These are phyloP conservation scores for Candida berthetii DNA, from an alignment of 805 yeast genomes.

Conservation along the genomic window DNA sequence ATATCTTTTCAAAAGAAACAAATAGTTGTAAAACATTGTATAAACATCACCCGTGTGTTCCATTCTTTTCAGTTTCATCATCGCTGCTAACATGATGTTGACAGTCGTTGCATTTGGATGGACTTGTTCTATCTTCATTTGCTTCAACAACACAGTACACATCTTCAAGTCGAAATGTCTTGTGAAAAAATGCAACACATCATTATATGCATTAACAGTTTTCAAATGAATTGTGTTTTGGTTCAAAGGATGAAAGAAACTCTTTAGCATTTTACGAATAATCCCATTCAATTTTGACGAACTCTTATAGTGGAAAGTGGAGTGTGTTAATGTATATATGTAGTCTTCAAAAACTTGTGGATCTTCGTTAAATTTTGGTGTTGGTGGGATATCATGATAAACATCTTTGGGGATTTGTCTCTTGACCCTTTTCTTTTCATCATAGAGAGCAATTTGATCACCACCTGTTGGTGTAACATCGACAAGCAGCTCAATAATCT, in stretches of 20 bases:
- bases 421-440: not conserved
- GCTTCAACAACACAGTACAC: conserved; percentile 31
- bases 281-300: conserved; percentile 32
- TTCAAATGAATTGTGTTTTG: conserved; percentile 23
- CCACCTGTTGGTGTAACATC: conserved; percentile 16
- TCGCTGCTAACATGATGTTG: conserved; percentile 27
- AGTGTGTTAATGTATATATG: conserved; percentile 29
- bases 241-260: conserved; percentile 33
- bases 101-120: conserved; percentile 31
- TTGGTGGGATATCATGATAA: conserved; percentile 28
- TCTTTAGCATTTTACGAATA: conserved; percentile 29
- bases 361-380: conserved; percentile 24
- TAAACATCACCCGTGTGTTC: conserved; percentile 22
- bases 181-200: conserved; percentile 31
- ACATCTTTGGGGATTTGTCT: conserved; percentile 8
- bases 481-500: conserved; percentile 17
- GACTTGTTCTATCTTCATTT: conserved; percentile 29
- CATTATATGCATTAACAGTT: conserved; percentile 27
- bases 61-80: conserved; percentile 21
- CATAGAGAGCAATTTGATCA: conserved; percentile 6
- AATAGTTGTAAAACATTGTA: conserved; percentile 20
- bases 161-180: conserved; percentile 31
- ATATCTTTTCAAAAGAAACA: conserved; percentile 24
- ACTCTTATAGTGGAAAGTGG: conserved; percentile 25
- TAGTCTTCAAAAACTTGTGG: conserved; percentile 23